These are phyloP conservation scores for Ganoderma multipileum DNA, from an alignment of 1,284 basidiomycete genomes.

Conservation along the genomic window DNA sequence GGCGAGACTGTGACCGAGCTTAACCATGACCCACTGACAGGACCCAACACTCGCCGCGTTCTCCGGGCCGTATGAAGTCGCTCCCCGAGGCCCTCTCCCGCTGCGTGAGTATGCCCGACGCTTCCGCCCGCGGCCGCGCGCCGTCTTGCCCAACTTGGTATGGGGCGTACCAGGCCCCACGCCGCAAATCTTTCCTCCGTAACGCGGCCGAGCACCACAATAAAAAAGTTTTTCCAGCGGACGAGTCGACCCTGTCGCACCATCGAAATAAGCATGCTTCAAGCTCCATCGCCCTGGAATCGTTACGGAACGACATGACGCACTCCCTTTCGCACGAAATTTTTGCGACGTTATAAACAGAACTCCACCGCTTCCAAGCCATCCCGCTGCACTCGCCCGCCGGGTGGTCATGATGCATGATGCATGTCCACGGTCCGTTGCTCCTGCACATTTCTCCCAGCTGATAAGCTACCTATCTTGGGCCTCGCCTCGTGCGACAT, in stretches of 20 bases:
- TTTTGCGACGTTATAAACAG: background rate
- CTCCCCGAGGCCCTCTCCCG: background rate
- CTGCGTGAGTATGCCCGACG: too few relatives aligned
- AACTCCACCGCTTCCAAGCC: background rate
- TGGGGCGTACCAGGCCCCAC: too few relatives aligned
- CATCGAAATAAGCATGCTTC: background rate
- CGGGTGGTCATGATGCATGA: background rate
- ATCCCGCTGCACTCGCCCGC: background rate
- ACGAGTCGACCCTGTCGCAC: background rate
- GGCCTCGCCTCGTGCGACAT: background rate
- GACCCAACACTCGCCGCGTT: background rate
- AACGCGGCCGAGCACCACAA: background rate
- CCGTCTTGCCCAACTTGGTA: background rate
- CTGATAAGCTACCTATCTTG: conserved; percentile 1
- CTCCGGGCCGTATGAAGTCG: background rate
- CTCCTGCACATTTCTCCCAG: background rate
- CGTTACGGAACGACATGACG: background rate
- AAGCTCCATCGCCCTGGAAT: background rate
- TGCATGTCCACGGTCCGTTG: background rate
- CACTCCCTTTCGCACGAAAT: conserved; percentile 1
- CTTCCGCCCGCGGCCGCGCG: background rate
- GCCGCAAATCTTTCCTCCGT: background rate
- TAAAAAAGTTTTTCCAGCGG: background rate
- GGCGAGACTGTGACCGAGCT: conserved; percentile 9
- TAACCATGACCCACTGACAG: conserved; percentile 2